Evolutionary conservation across 2,329 filamentous ascomycete species (phyloP).

Genomic region (Pseudogymnoascus sp.): DNA sequence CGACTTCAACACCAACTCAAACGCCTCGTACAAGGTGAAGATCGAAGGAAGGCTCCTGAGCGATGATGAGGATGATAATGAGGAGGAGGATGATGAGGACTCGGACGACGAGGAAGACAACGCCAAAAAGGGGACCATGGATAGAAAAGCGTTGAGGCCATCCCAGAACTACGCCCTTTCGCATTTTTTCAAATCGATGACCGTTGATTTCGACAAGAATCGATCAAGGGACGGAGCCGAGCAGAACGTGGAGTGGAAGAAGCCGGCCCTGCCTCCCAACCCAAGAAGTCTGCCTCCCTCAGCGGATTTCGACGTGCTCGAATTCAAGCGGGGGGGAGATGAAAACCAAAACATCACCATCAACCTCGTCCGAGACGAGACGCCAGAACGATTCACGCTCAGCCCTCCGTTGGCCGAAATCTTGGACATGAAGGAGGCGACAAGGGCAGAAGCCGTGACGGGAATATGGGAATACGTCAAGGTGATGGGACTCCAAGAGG

Average conservation of each 20-base stretch:
- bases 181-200: conserved; percentile 75
- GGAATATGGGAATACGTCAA: conserved; percentile 94
- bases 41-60: conserved; percentile 82
- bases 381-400: conserved; percentile 73
- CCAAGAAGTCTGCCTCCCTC: conserved; percentile 40
- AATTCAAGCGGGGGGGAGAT: conserved; percentile 85
- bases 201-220: conserved; percentile 61
- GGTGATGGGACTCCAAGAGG: conserved; percentile 76
- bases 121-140: conserved; percentile 38
- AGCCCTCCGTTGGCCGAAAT: conserved; percentile 74
- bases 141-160: conserved; percentile 29
- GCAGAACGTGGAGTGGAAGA: conserved; percentile 74
- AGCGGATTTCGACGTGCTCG: conserved; percentile 79
- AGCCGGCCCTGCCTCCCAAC: conserved; percentile 50
- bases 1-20: conserved; percentile 68
- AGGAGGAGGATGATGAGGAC: conserved; percentile 42
- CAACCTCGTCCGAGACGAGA: conserved; percentile 76
- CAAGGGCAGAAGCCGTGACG: conserved; percentile 79
- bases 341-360: conserved; percentile 88
- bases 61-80: conserved; percentile 48
- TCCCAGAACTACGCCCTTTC: conserved; percentile 53
- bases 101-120: conserved; percentile 37
- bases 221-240: conserved; percentile 47
- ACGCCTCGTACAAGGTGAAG: conserved; percentile 80
- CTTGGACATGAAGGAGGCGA: conserved; percentile 78